These are phyloP conservation scores for Peniophora sp. DNA, from an alignment of 1,284 basidiomycete species.

Conservation along the genomic window DNA sequence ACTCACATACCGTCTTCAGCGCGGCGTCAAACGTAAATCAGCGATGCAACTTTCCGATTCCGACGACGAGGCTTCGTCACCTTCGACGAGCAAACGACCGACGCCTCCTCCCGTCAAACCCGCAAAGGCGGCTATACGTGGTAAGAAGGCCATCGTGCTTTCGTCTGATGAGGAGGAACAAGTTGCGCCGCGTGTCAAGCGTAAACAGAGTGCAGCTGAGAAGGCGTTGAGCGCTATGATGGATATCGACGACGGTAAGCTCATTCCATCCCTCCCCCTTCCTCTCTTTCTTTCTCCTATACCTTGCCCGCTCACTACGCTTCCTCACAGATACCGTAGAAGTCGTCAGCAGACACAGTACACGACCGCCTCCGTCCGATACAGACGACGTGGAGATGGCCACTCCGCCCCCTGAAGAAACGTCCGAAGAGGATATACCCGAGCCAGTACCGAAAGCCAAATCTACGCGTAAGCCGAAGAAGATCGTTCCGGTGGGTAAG, in stretches of 20 bases:
- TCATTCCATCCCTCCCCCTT: no score
- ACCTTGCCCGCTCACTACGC: slow-evolving; percentile 2
- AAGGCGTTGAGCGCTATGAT: slow-evolving; percentile 54
- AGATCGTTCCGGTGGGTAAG: slow-evolving; percentile 52
- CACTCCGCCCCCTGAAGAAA: slow-evolving; percentile 15
- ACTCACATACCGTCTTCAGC: slow-evolving; percentile 23
- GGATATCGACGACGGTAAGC: slow-evolving; percentile 75
- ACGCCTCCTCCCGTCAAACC: slow-evolving; percentile 6
- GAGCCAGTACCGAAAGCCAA: slow-evolving; percentile 28
- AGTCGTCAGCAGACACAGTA: background rate
- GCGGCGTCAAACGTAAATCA: slow-evolving; percentile 53
- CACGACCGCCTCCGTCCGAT: background rate
- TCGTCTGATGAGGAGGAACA: slow-evolving; percentile 53
- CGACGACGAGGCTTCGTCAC: slow-evolving; percentile 31
- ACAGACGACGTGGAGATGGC: background rate
- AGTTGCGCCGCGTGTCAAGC: slow-evolving; percentile 11
- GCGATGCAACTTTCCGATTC: slow-evolving; percentile 30
- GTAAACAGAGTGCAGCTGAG: slow-evolving; percentile 21
- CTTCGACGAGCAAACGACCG: background rate
- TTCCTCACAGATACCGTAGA: background rate
- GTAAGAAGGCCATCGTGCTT: slow-evolving; percentile 38
- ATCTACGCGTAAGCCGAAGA: slow-evolving; percentile 50
- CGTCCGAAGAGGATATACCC: slow-evolving; percentile 25
- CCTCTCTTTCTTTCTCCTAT: no score
- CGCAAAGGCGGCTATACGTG: slow-evolving; percentile 12